Evolutionary conservation across 805 yeast species (phyloP).

Genomic region (Pichia heedii): DNA sequence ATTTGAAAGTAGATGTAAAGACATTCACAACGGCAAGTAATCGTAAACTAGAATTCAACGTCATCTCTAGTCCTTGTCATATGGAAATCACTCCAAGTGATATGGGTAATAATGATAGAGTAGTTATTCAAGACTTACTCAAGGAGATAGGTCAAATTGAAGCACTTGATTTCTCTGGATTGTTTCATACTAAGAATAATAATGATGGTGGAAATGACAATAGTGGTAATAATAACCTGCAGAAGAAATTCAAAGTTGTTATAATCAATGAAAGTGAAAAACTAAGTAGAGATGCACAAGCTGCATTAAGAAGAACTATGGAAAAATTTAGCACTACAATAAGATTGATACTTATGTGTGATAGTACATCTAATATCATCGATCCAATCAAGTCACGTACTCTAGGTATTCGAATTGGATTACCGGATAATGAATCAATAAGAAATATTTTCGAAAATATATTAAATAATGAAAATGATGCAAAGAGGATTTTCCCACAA

Average conservation of each 20-base stretch:
- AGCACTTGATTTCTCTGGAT: conserved; percentile 71
- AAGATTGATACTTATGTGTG: conserved; percentile 76
- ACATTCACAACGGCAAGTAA: conserved; percentile 65
- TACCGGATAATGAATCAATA: conserved; percentile 63
- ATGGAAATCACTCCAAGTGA: conserved; percentile 94
- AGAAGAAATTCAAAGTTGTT: conserved; percentile 64
- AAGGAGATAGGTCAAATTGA: conserved; percentile 94
- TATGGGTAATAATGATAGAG: conserved; percentile 91
- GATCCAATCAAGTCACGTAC: conserved; percentile 94
- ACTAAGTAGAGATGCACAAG: conserved; percentile 87
- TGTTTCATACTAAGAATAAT: conserved; percentile 16
- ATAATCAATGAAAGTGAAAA: conserved; percentile 89
- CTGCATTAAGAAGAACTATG: conserved; percentile 93
- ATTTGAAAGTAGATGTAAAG: conserved; percentile 82
- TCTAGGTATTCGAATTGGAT: conserved; percentile 73
- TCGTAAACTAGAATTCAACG: conserved; percentile 81
- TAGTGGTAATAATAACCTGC: conserved; percentile 8
- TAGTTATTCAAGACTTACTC: conserved; percentile 87
- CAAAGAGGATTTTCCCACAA: conserved; percentile 20
- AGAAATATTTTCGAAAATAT: conserved; percentile 44
- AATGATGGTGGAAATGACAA: not conserved
- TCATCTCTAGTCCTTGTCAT: conserved; percentile 86
- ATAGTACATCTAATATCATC: conserved; percentile 84
- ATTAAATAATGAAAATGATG: conserved; percentile 45
- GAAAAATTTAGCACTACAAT: conserved; percentile 86